Percentiles rank a stretch among this genome's conserved stretches.
phyloP scores from a whole-genome alignment of 2,329 filamentous ascomycete genomes.

The Alternaria infectoria region DNA sequence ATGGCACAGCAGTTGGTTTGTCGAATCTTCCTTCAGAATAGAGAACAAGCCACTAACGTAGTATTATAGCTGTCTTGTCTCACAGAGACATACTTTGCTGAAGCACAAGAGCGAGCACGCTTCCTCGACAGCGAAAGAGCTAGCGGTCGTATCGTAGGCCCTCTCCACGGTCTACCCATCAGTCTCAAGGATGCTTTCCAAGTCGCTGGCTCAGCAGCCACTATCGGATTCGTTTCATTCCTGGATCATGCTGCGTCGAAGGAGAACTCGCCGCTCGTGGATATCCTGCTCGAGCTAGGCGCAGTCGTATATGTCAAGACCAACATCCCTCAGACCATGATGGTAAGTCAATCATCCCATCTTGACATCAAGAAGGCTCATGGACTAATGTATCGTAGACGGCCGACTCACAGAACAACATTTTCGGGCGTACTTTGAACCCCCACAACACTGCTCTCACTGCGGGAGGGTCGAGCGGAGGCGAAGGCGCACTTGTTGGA shows the following conservation, averaged over 20 bases:
- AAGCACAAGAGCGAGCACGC: conserved; percentile 57
- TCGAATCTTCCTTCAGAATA: background rate
- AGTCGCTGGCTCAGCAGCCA: conserved; percentile 59
- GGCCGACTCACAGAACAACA: conserved; percentile 66
- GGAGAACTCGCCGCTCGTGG: conserved; percentile 60
- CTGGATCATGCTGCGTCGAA: conserved; percentile 59
- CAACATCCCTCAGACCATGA: conserved; percentile 69
- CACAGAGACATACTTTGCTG: conserved; percentile 61
- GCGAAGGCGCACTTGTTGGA: conserved; percentile 66
- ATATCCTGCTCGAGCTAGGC: conserved; percentile 64
- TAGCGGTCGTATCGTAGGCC: conserved; percentile 57
- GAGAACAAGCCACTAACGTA: background rate
- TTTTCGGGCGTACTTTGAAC: conserved; percentile 66
- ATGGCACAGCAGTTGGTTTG: conserved; percentile 60
- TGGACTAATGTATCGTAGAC: conserved; percentile 47
- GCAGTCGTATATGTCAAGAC: conserved; percentile 72
- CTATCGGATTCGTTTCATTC: conserved; percentile 65
- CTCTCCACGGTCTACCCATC: conserved; percentile 69
- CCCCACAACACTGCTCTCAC: conserved; percentile 64
- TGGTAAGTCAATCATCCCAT: conserved; percentile 53
- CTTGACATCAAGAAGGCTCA: conserved; percentile 21
- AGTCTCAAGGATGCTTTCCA: conserved; percentile 73
- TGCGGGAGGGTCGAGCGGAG: conserved; percentile 68
- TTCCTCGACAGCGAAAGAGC: conserved; percentile 58
- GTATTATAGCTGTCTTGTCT: conserved; percentile 60